phyloP scores from a whole-genome alignment of 169 alveolate species.

The Babesia ovata region DNA sequence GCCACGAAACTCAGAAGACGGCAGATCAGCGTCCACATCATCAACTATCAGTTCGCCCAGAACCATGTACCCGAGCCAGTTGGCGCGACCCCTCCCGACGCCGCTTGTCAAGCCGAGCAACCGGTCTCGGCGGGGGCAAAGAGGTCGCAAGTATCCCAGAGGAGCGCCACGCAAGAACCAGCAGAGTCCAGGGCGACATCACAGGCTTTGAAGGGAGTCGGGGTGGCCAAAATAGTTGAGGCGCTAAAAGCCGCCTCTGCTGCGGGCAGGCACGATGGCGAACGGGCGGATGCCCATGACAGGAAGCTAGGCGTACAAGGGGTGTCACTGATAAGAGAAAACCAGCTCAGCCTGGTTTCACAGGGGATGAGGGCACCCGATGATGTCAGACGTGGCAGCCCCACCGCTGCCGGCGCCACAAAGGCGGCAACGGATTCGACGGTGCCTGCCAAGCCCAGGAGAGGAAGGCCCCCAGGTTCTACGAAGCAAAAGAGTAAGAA shows the following conservation, averaged over 20 bases:
- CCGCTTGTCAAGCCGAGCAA: neutral
- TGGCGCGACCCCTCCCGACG: neutral
- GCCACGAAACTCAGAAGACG: conserved; percentile 19
- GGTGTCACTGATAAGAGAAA: neutral
- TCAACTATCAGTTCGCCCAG: conserved; percentile 14
- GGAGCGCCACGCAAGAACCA: neutral
- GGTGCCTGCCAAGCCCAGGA: neutral
- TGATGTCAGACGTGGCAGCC: neutral
- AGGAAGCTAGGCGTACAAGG: neutral
- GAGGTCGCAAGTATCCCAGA: neutral
- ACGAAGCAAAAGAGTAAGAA: neutral
- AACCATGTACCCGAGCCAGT: neutral
- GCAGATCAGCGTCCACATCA: conserved; percentile 15
- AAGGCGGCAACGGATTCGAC: neutral
- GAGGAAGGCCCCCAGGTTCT: neutral
- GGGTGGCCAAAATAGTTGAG: neutral
- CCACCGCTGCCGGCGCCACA: neutral
- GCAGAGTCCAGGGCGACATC: neutral
- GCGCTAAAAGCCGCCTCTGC: neutral
- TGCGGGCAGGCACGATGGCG: conserved; percentile 1
- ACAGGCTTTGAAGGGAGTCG: conserved; percentile 1
- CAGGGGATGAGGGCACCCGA: neutral
- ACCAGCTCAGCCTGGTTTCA: neutral
- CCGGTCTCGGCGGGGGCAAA: neutral
- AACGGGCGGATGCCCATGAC: neutral